Base-by-base conservation (phyloP, 202 grass and related monocot species). In the Schoenoplectus tabernaemontani region DNA sequence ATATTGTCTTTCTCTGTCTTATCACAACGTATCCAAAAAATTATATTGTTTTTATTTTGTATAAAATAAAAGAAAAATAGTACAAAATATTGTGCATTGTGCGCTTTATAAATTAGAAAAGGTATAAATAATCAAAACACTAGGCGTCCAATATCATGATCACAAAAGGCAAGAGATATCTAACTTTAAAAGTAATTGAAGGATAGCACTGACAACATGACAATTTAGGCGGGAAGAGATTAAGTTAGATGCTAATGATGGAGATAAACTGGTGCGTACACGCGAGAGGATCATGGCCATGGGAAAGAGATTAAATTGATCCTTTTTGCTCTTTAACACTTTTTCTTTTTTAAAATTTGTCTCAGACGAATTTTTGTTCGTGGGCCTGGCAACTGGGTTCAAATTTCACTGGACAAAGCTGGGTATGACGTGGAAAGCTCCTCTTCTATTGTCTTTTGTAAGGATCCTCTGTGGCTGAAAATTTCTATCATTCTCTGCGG, bases 191-290 rank as follows among this genome's bases (percentile, higher is more conserved):
- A 51, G 24, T 28, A 75, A 36, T 53, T 37, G 58, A 80, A 41
- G 51, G 11, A 34, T 26, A 9, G 5, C 0, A 48, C 9, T 15
- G 42, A 44, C 1, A 48, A 10, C 2, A 16, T 75, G 16, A 44
- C 23, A 26, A 78, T 9, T 19, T 16, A 24, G 54, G 76, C 34
- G 76, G 76, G 76, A 78, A 47, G 59, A 64, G 24, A 48, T 46
- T 64, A 58, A 42, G 26, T 78, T 44, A 44, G 76, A 12, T 78
- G 56, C 60, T 78, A 78, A 78, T 24, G 19, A 61, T 44, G 16
- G 44, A 12, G 44, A 63, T 80, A 63, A 33, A 47, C 0, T n/a
- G 24, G 8, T 23, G n/a, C 23, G 78, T 80, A 80, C 78, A 80
- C 78, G 78, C 56, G 15, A 63, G n/a, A 56, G 9, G 8, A 78